A percentile compares a stretch with the other conserved stretches of the same genome.
These are phyloP conservation scores for Flammula alnicola DNA, from an alignment of 1,284 basidiomycete species.

Conservation along the genomic window DNA sequence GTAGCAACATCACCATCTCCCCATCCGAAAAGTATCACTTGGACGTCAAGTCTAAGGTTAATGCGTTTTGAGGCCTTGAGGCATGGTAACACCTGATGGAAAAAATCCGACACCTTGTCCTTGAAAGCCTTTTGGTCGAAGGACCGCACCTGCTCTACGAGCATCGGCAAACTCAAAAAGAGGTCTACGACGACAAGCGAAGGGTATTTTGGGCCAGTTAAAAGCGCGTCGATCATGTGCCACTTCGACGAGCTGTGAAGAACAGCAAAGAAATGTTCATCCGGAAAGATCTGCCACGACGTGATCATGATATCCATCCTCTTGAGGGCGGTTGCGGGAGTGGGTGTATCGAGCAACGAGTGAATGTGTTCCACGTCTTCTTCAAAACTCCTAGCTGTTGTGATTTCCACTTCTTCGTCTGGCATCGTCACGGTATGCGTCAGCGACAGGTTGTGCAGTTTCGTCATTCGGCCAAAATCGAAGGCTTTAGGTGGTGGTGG, in stretches of 20 bases:
- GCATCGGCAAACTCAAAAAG: conserved; percentile 9
- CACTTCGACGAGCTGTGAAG: conserved; percentile 7
- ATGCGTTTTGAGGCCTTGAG: conserved; percentile 5
- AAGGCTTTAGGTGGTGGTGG: conserved; percentile 5
- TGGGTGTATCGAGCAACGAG: conserved; percentile 9
- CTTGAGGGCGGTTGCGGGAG: conserved; percentile 3
- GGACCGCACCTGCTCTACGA: conserved; percentile 6
- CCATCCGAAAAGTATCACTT: conserved; percentile 12
- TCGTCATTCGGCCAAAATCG: conserved; percentile 8
- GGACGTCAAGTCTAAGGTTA: conserved; percentile 5
- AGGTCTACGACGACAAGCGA: conserved; percentile 4
- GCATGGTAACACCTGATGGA: conserved; percentile 9
- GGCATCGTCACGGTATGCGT: conserved; percentile 13
- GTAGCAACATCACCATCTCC: not conserved
- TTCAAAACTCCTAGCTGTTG: conserved; percentile 5
- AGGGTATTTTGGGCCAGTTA: conserved; percentile 12
- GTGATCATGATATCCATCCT: conserved; percentile 11
- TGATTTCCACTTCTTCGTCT: conserved; percentile 7
- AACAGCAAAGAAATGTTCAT: conserved; percentile 9
- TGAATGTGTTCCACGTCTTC: conserved; percentile 13
- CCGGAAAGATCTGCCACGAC: conserved; percentile 14
- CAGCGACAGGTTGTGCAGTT: conserved; percentile 6
- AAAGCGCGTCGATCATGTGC: conserved; percentile 12
- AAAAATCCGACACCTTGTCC: conserved; percentile 6
- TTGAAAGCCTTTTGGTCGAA: conserved; percentile 14